Evolutionary conservation across 2,329 filamentous ascomycete genomes (phyloP), one percentile per base, ranked within the genome.

Genomic region (Paraconiothyrium brasiliense): DNA sequence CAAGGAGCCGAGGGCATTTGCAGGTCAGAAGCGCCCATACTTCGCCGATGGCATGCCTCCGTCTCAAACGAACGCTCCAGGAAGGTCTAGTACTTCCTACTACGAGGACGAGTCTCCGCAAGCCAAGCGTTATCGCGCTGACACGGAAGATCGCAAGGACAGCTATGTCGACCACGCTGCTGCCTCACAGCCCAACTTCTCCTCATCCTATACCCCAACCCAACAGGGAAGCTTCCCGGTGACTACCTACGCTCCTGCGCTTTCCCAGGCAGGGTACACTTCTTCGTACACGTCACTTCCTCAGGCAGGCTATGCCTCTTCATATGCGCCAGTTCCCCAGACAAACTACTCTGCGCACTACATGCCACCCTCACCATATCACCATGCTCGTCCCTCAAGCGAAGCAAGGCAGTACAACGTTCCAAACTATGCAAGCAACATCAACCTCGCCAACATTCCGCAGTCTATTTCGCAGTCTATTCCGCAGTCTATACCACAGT

Each of bases 1-100:
- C 58, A 97, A 97, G 76, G 93, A 97, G 77, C 90, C 92, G 48
- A 85, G 92, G 41, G 68, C 71, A 13, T 69, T 72, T 61, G 71
- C 72, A 63, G 68, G 68, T 27, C 54, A 76, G 75, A 62, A 66
- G 74, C 46, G 39, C 58, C 8, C 70, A 66, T 47, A 63, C 63
- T n/a, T 60, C 63, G 54, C 66, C 62, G 14, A 54, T 55, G 7
- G n/a, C 5, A 32, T 46, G 43, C 43, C 43, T 24, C 20, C 43
- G 2, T 22, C 48, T 11, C 48, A 50, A 20, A 22, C 48, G 22
- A 50, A 20, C 11, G 48, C 30, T n/a, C 48, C 48, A n/a, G 48
- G 16, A 34, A 50, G 48, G n/a, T 22, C 48, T 7, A 27, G 32
- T 16, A 50, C n/a, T n/a, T 24, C 52, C 8, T 55, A 54, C 57